These are phyloP conservation scores for Coniochaeta ligniaria DNA, from an alignment of 2,329 filamentous ascomycete genomes.

Conservation along the genomic window DNA sequence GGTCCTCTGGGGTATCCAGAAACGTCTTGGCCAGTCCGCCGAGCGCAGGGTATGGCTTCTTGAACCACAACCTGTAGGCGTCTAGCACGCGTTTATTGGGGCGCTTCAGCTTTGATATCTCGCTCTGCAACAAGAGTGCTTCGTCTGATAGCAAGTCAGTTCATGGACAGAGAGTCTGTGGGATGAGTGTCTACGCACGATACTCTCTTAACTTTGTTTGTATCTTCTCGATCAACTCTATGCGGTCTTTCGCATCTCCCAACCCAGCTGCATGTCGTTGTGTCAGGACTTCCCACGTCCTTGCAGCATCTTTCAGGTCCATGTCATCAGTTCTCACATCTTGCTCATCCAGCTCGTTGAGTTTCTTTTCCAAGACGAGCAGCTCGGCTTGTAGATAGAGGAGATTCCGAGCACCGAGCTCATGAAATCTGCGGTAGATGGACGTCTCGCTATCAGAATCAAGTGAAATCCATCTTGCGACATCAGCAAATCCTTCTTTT, in stretches of 20 bases:
- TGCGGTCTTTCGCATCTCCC: not conserved
- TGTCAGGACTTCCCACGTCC: not conserved
- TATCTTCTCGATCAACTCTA: not conserved
- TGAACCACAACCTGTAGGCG: not conserved
- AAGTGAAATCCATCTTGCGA: conserved; percentile 7
- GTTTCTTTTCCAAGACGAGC: not conserved
- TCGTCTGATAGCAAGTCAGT: not conserved
- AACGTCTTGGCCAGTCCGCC: not conserved
- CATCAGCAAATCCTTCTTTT: conserved; percentile 4
- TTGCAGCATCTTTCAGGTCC: conserved; percentile 9
- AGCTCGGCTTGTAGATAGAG: conserved; percentile 7
- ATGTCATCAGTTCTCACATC: not conserved
- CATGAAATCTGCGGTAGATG: conserved; percentile 9
- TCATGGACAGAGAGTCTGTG: not conserved
- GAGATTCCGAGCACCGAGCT: conserved; percentile 5
- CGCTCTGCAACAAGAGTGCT: not conserved
- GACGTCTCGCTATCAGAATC: conserved; percentile 9
- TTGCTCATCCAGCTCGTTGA: not conserved
- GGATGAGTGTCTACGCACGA: not conserved
- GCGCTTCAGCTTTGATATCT: not conserved
- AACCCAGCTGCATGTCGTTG: not conserved
- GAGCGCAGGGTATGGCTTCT: not conserved
- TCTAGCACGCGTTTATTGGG: not conserved
- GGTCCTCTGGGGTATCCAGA: not conserved
- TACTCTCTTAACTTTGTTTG: not conserved